Percentiles rank a stretch among this genome's conserved stretches.
These are phyloP conservation scores for Symmetrospora coprosmae DNA, from an alignment of 768 basidiomycete genomes.

Conservation along the genomic window DNA sequence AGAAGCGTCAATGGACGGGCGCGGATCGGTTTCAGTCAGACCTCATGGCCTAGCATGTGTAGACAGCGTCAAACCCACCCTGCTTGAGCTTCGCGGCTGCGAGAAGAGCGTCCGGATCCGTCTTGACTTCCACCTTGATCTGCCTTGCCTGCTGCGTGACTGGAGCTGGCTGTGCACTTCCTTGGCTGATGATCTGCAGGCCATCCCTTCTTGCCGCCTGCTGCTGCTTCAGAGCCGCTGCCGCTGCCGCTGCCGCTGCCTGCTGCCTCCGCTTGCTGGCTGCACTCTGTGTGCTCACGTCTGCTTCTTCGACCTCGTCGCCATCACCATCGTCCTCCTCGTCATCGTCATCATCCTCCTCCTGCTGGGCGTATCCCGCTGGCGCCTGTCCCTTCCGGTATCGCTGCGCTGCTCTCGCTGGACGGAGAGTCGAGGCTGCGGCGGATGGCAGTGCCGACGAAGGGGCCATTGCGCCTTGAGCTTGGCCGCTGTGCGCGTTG, in stretches of 20 bases:
- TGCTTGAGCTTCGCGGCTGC: no score
- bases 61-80: no score
- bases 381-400: conserved; percentile 16
- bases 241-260: background rate
- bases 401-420: conserved; percentile 15
- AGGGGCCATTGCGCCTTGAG: no score
- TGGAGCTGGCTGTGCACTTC: background rate
- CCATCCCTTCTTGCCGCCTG: conserved; percentile 5
- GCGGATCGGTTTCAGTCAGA: no score
- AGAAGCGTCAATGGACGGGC: no score
- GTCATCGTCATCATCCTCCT: background rate
- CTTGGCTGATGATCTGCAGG: conserved; percentile 5
- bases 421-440: background rate
- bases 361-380: background rate
- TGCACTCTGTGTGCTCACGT: no score
- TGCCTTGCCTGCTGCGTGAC: background rate
- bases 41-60: no score
- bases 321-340: background rate
- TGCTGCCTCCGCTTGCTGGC: no score
- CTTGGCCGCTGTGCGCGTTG: no score
- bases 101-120: background rate
- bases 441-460: no score
- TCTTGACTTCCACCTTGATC: conserved; percentile 11
- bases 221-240: background rate
- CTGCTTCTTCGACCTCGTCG: no score